Base-by-base conservation (phyloP, 225 moss, liverwort and hornwort species). In the Sphagnum contortum region DNA sequence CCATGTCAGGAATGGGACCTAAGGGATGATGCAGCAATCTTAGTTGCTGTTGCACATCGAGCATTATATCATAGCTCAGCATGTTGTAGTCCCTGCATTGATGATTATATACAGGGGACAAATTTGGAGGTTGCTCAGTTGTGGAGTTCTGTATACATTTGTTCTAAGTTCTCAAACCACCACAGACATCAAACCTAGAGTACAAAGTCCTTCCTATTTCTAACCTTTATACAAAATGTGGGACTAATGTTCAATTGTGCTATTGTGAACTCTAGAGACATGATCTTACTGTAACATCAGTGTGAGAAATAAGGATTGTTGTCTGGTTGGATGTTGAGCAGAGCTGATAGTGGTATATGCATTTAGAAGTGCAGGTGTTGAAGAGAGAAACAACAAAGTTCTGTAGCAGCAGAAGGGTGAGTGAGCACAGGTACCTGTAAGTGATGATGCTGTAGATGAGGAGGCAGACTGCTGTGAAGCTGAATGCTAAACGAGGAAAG, bases 1-100 rank as follows among this genome's bases (percentile, higher is more conserved):
- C 54, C 72, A 29, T 64, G 29, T 61, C 54, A 66, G 81, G 65
- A 62, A 29, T 29, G 29, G 29, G 29, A 29, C 29, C 29, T 29
- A 29, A 29, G 29, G 29, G 29, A 29, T 29, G 29, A 29, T 29
- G 29, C 29, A 68, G 75, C 6, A 29, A 64, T n/a, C 54, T 75
- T 9, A 87, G 47, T 58, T 61, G 79, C 56, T 81, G 73, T 69
- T 89, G 89, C 45, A 89, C 48, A 59, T 87, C 84, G 66, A 80
- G 55, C 69, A 90, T 66, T 67, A 90, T 80, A 64, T 90, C 72
- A 60, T 90, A 87, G 67, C 86, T 90, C 75, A 90, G 68, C 14
- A 71, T 63, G 8, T 75, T 68, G 57, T 84, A 90, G 65, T 90
- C 89, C 76, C 87, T 89, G 80, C 47, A 11, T 46, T 12, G 53